Evolutionary conservation across 2,329 filamentous ascomycete genomes (phyloP), one percentile per base, ranked within the genome.

Genomic region (Fusarium decemcellulare): DNA sequence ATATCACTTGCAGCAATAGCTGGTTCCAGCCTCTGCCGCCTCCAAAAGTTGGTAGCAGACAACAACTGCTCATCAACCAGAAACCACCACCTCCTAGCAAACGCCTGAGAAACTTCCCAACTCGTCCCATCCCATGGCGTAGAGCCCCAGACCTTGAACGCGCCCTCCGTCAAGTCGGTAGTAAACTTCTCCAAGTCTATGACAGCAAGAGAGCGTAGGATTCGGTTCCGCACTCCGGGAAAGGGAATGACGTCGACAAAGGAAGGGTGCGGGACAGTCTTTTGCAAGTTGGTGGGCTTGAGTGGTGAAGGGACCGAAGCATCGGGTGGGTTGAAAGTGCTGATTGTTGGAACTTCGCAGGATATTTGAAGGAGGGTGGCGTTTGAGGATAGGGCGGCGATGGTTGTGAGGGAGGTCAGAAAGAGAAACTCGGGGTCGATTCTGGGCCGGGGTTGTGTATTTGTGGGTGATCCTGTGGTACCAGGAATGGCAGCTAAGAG

Each of bases 61-160:
- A 71, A 11, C 2, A 71, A 43, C 0, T 42, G 37, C 16, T 43
- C 51, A 39, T 71, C 68, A 30, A 71, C 32, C 39, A 71, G 16
- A n/a, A 71, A 71, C 68, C 68, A 71, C 68, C 57, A 68, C 1
- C 48, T 54, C 10, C 39, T 65, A 0, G 65, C 59, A 83, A 84
- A 53, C 71, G 74, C 1, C 77, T 79, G 72, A 78, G 78, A 62
- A 81, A 84, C 72, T 85, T 87, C 70, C 76, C 81, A 46, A 70
- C 86, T 65, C 79, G 79, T 67, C 78, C 79, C 64, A 77, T 80
- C 10, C 65, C 68, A 71, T 0, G 68, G 61, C 0, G 59, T 32
- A 0, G 37, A 50, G 0, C 68, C 68, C 68, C 68, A 71, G 1
- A 61, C 56, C 1, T 37, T 66, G 0, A 71, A 14, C 2, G 30